phyloP scores from a whole-genome alignment of 2,329 filamentous ascomycete species.

The Curvularia spicifera region DNA sequence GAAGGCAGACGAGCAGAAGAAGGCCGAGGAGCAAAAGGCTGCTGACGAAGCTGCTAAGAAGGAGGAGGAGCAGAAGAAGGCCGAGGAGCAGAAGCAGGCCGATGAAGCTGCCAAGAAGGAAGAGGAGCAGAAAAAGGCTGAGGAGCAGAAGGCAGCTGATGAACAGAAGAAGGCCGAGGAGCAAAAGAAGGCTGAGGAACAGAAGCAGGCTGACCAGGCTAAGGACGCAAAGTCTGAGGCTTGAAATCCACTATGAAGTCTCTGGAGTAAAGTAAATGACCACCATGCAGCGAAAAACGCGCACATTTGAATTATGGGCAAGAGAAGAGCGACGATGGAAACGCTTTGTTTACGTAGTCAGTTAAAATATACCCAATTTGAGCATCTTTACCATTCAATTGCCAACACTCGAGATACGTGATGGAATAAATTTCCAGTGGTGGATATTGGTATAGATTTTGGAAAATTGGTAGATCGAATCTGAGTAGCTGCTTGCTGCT shows the following conservation, averaged over 20 bases:
- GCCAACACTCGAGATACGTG: background rate
- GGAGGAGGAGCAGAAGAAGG: no score
- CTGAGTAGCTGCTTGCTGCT: background rate
- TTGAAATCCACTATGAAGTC: background rate
- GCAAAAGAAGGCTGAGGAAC: conserved; percentile 1
- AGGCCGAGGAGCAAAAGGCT: no score
- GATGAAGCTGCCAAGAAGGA: conserved; percentile 2
- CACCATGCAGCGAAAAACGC: background rate
- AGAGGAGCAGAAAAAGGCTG: background rate
- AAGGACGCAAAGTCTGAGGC: background rate
- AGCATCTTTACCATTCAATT: background rate
- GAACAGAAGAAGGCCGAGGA: conserved; percentile 5
- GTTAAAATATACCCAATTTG: background rate
- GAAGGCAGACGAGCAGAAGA: no score
- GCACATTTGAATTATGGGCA: background rate
- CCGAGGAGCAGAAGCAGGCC: conserved; percentile 1
- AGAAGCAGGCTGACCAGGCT: conserved; percentile 3
- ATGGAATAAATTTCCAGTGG: background rate
- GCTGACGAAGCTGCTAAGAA: no score
- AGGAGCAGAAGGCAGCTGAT: conserved; percentile 3
- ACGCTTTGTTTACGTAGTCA: background rate
- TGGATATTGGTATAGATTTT: background rate
- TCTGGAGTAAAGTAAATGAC: background rate
- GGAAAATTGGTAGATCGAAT: background rate
- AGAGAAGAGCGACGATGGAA: background rate